These are phyloP conservation scores for Eleusine indica DNA, from an alignment of 176 grass and related monocot species.

Conservation along the genomic window DNA sequence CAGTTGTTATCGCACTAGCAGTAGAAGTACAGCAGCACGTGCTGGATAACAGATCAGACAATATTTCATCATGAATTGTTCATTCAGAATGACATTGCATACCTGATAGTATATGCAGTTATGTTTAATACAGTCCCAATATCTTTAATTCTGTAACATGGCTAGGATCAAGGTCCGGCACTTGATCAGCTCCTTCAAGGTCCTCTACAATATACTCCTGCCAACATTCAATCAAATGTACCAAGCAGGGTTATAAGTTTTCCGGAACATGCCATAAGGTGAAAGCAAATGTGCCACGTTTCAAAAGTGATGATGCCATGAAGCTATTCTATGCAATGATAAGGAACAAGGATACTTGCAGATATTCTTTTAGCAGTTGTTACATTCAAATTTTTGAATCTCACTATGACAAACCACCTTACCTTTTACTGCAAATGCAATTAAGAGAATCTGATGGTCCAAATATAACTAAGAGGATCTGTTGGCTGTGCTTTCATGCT, in stretches of 20 bases:
- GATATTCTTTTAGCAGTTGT: neutral
- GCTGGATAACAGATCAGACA: conserved; percentile 35
- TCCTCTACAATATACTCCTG: conserved; percentile 96
- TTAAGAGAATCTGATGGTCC: neutral
- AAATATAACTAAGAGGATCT: neutral
- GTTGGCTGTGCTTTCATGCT: neutral
- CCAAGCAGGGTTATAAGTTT: conserved; percentile 7
- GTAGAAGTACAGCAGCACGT: neutral
- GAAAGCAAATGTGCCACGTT: conserved; percentile 7
- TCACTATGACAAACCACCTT: neutral
- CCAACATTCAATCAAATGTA: conserved; percentile 28
- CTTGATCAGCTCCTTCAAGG: conserved; percentile 67
- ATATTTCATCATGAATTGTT: conserved; percentile 16
- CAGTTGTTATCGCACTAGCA: neutral
- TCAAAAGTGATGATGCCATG: conserved; percentile 5
- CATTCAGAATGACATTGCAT: conserved; percentile 15
- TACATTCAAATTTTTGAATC: neutral
- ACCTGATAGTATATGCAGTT: conserved; percentile 50
- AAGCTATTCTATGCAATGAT: conserved; percentile 17
- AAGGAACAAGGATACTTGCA: neutral
- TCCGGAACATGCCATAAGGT: conserved; percentile 1
- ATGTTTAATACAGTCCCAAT: conserved; percentile 83
- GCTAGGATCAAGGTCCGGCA: conserved; percentile 85
- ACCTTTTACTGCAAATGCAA: neutral
- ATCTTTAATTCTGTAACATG: conserved; percentile 85